Evolutionary conservation across 345 rosid species (phyloP).

Genomic region (Hibiscus tridactylites): DNA sequence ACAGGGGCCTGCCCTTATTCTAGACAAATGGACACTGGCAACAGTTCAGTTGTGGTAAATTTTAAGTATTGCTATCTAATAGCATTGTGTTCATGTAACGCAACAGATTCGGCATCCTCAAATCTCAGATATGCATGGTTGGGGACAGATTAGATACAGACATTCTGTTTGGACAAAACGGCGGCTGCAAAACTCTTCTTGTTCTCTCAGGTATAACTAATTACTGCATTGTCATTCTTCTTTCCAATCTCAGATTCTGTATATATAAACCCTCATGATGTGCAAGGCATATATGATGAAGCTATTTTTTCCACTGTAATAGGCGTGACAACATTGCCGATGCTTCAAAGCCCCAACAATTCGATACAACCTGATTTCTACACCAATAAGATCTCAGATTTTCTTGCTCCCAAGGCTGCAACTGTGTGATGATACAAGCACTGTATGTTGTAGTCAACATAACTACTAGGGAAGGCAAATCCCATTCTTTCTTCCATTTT

Average conservation of each 20-base stretch:
- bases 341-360: constrained; percentile 65
- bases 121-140: constrained; percentile 96
- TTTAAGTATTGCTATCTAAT: not conserved
- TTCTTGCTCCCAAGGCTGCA: constrained; percentile 66
- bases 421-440: constrained; percentile 36
- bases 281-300: too few relatives aligned
- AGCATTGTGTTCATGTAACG: not conserved
- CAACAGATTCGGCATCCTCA: constrained; percentile 69
- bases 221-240: not conserved
- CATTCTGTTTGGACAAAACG: constrained; percentile 81
- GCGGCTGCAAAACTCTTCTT: constrained; percentile 91
- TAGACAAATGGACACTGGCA: not conserved
- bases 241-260: not conserved
- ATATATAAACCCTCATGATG: not conserved
- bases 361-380: constrained; percentile 82
- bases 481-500: not conserved
- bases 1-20: not conserved
- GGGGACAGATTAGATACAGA: constrained; percentile 96
- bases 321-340: constrained; percentile 76
- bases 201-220: constrained; percentile 68
- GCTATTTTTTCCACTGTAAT: not conserved
- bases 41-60: not conserved
- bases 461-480: not conserved
- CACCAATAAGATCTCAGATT: constrained; percentile 75
- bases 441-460: not conserved